A percentile compares a stretch with the other conserved stretches of the same genome.
Conservation (phyloP, 2,329 filamentous ascomycete genomes). For the Alternaria triticina region DNA sequence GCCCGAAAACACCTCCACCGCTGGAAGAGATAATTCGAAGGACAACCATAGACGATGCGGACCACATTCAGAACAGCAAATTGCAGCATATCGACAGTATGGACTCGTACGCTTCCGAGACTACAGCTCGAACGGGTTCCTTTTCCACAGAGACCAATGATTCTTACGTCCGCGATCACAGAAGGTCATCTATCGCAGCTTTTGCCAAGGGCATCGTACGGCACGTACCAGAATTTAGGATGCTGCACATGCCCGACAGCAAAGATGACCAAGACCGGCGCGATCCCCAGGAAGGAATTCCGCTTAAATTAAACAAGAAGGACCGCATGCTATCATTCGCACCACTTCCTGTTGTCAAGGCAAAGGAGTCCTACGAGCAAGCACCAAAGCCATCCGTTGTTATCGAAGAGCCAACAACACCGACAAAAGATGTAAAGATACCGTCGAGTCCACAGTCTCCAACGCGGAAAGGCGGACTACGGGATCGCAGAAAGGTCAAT, state of each 20-base stretch:
- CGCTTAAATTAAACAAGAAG: slow-evolving; percentile 8
- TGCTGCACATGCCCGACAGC: slow-evolving; percentile 15
- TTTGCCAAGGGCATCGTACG: slow-evolving; percentile 32
- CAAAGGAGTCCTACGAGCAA: background rate
- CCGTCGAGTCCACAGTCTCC: background rate
- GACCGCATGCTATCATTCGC: slow-evolving; percentile 16
- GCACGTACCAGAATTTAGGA: slow-evolving; percentile 32
- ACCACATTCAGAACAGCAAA: slow-evolving; percentile 15
- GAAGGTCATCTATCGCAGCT: slow-evolving; percentile 30
- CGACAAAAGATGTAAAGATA: background rate
- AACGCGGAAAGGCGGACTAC: slow-evolving; percentile 22
- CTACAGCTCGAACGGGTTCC: background rate
- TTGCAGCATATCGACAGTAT: slow-evolving; percentile 18
- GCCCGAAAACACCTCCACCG: slow-evolving; percentile 21
- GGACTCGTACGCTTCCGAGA: slow-evolving; percentile 14
- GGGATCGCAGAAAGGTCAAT: slow-evolving; percentile 37
- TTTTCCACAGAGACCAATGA: slow-evolving; percentile 1
- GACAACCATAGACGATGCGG: slow-evolving; percentile 13
- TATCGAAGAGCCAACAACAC: background rate
- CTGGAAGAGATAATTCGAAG: slow-evolving; percentile 29
- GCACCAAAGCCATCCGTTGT: slow-evolving; percentile 1
- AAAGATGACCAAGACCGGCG: slow-evolving; percentile 1
- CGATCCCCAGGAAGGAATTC: background rate
- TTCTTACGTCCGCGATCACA: slow-evolving; percentile 15
- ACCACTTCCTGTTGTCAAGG: background rate